Evolutionary conservation across 2,329 filamentous ascomycete species (phyloP), one percentile per base, ranked within the genome.

Genomic region (Talaromyces sp.): DNA sequence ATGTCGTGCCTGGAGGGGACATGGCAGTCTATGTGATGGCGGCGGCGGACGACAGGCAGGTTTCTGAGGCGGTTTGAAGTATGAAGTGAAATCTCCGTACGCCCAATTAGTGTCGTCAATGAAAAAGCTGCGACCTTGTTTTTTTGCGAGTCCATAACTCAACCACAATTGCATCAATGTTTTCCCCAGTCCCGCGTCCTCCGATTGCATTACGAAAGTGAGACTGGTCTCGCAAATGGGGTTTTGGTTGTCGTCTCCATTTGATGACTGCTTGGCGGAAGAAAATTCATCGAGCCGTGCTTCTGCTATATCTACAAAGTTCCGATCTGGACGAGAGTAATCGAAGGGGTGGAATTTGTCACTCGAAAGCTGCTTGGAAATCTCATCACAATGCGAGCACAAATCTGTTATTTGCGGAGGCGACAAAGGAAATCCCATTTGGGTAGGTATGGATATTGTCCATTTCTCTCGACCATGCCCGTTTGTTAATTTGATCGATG

Each of bases 81-180:
- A 91, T 56, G 85, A 82, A 0, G 82, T 82, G 69, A 90, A 96
- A 56, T 82, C 81, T 10, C 91, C 91, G 67, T 95, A 95, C 1
- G 89, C 87, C 88, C 92, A 96, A 65, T 88, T 82, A 7, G 88
- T 86, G 74, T 96, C 91, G 67, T 96, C 90, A 64, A 96, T 80
- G 76, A 96, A 96, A 74, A 96, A 96, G 0, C 86, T 81, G 26
- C 91, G 81, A 14, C 84, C 84, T 71, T 96, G 89, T 62, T 86
- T 83, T 70, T 88, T 81, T 2, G 91, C 90, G 58, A 96, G 77
- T 3, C 90, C 90, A 70, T 95, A 96, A 27, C 90, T 88, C 68
- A 89, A 88, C 91, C 91, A 96, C 59, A 96, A 71, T 69, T 87
- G 83, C 82, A 96, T 86, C 62, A 96, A 75, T 1, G 88, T 86